Evolutionary conservation across 108 stramenopile species (phyloP).

Genomic region (Skeletonema tropicum): DNA sequence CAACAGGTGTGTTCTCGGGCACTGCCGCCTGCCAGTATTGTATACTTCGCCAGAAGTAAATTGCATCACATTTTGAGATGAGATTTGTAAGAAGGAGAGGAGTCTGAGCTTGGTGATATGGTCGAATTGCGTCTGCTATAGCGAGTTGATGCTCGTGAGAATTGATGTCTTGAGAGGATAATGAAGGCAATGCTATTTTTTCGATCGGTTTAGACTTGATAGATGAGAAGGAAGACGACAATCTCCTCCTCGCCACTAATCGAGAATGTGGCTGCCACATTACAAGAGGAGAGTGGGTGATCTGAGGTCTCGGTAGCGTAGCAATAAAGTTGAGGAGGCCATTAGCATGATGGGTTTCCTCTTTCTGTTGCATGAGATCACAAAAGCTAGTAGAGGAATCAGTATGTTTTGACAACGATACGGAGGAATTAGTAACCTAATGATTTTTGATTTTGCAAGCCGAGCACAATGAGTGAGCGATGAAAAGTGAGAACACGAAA

Average conservation of each 20-base stretch:
- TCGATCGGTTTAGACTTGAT: constrained; percentile 1
- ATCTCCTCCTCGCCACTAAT: not conserved
- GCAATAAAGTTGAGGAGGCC: too few relatives aligned
- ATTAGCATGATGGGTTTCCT: too few relatives aligned
- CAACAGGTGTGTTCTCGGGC: constrained; percentile 35
- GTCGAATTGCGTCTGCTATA: constrained; percentile 44
- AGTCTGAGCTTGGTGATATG: constrained; percentile 47
- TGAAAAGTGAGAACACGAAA: too few relatives aligned
- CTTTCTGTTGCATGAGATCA: too few relatives aligned
- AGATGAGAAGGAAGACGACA: not conserved
- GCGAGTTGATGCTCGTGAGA: constrained; percentile 34
- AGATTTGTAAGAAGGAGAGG: constrained; percentile 56
- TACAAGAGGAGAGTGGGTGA: too few relatives aligned
- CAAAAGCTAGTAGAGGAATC: too few relatives aligned
- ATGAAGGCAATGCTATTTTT: not conserved
- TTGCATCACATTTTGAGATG: constrained; percentile 39
- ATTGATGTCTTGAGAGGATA: constrained; percentile 8
- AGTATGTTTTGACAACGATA: too few relatives aligned
- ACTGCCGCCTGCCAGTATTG: constrained; percentile 54
- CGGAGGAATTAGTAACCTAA: too few relatives aligned
- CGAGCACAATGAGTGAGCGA: too few relatives aligned
- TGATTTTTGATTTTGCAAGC: too few relatives aligned
- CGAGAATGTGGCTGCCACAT: not conserved
- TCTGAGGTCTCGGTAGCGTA: too few relatives aligned
- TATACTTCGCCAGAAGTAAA: constrained; percentile 56